phyloP scores from a whole-genome alignment of 495 filamentous ascomycete species.

The Penicillium pancosmium region DNA sequence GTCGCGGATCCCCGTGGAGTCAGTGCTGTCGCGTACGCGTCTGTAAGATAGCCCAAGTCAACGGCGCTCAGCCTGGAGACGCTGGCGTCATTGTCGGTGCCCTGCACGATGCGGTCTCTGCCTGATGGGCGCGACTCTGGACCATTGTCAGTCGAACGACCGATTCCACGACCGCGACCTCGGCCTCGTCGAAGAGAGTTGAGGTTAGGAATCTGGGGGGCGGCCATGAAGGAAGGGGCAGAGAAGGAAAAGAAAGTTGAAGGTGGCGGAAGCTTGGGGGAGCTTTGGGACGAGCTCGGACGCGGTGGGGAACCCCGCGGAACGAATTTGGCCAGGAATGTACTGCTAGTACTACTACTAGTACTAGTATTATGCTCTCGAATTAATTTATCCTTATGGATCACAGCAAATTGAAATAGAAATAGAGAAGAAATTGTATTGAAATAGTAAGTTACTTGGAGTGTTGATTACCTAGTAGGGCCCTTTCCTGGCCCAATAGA shows the following conservation, averaged over 20 bases:
- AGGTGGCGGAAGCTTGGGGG: conserved; percentile 23
- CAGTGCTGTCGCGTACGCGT: conserved; percentile 74
- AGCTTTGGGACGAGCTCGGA: conserved; percentile 17
- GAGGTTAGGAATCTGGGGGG: conserved; percentile 75
- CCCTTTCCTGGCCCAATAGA: too few relatives aligned
- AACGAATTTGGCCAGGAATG: too few relatives aligned
- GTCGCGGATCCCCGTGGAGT: conserved; percentile 47
- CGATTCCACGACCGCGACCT: conserved; percentile 44
- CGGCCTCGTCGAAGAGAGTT: conserved; percentile 63
- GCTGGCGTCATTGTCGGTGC: conserved; percentile 90
- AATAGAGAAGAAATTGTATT: too few relatives aligned
- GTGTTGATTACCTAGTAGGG: too few relatives aligned
- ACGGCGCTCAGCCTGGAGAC: conserved; percentile 88
- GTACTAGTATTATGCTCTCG: too few relatives aligned
- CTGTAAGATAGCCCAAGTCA: conserved; percentile 80
- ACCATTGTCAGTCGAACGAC: conserved; percentile 26
- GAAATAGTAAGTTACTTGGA: too few relatives aligned
- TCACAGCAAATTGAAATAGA: too few relatives aligned
- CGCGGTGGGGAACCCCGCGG: conserved; percentile 14
- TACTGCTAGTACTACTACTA: too few relatives aligned
- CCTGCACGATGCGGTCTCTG: conserved; percentile 70
- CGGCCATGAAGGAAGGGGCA: conserved; percentile 57
- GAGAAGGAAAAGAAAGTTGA: background rate
- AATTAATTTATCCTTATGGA: too few relatives aligned
- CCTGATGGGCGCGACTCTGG: conserved; percentile 29